These are phyloP conservation scores for Striga hermonthica DNA, from an alignment of 305 asterid genomes.

Conservation along the genomic window DNA sequence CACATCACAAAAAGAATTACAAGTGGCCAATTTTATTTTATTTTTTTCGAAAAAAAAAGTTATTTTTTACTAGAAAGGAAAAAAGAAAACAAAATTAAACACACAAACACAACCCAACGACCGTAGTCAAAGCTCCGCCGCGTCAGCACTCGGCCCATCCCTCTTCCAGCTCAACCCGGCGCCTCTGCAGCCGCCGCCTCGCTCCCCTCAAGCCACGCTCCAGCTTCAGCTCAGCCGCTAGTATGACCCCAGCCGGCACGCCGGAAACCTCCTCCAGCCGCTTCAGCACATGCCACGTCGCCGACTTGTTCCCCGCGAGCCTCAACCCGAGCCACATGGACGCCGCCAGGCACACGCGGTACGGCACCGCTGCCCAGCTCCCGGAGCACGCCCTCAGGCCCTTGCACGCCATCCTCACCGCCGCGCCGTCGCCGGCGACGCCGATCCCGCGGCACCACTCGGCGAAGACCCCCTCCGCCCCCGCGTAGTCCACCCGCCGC, in stretches of 20 bases:
- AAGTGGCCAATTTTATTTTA: too few relatives aligned
- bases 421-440: conserved; percentile 28
- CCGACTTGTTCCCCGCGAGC: conserved; percentile 20
- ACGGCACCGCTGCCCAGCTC: conserved; percentile 42
- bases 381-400: conserved; percentile 38
- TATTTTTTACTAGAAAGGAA: not conserved
- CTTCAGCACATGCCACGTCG: conserved; percentile 33
- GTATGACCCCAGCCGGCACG: conserved; percentile 52
- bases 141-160: conserved; percentile 59
- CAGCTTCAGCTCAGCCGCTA: conserved; percentile 44
- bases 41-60: not conserved
- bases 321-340: conserved; percentile 55
- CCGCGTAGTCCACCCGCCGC: conserved; percentile 14
- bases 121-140: not conserved
- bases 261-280: conserved; percentile 53
- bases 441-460: conserved; percentile 52
- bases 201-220: conserved; percentile 30
- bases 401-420: conserved; percentile 31
- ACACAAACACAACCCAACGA: not conserved
- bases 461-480: conserved; percentile 42
- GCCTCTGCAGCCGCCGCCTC: conserved; percentile 18
- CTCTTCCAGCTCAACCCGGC: conserved; percentile 42
- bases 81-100: not conserved
- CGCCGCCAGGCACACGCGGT: conserved; percentile 51
- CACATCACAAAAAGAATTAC: too few relatives aligned